phyloP scores from a whole-genome alignment of 495 filamentous ascomycete species.

The Podospora australis region DNA sequence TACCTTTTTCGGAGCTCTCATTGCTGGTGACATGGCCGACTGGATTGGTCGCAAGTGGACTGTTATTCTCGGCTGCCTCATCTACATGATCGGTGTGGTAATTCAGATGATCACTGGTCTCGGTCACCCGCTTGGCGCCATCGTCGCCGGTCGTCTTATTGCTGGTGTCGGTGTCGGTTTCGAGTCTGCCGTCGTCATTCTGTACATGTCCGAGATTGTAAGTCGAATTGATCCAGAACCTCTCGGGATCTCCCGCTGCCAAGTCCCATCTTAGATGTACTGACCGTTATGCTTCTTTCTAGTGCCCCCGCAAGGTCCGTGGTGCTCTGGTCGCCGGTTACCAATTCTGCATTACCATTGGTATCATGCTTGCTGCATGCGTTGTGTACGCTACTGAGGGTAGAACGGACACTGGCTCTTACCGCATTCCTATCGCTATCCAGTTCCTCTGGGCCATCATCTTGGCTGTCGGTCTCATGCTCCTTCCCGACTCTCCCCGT shows the following conservation, averaged over 20 bases:
- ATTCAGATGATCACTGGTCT: constrained; percentile 50
- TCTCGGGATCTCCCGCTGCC: no score
- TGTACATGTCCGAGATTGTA: constrained; percentile 68
- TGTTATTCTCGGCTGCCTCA: constrained; percentile 55
- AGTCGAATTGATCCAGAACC: no score
- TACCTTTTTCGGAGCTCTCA: constrained; percentile 69
- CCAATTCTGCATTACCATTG: constrained; percentile 74
- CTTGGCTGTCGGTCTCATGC: constrained; percentile 51
- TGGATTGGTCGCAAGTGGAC: constrained; percentile 61
- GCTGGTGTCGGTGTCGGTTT: constrained; percentile 70
- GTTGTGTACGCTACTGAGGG: constrained; percentile 64
- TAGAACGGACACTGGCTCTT: constrained; percentile 55
- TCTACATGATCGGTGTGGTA: constrained; percentile 59
- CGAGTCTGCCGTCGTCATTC: constrained; percentile 66
- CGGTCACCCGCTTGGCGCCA: constrained; percentile 38
- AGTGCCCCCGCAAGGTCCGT: constrained; percentile 60
- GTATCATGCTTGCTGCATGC: constrained; percentile 65
- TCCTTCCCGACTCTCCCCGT: constrained; percentile 72
- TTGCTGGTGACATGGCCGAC: constrained; percentile 65
- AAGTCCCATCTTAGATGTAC: background rate
- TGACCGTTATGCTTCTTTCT: background rate
- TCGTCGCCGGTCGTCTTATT: constrained; percentile 64
- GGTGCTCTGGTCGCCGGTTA: constrained; percentile 69
- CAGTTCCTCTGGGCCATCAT: constrained; percentile 67
- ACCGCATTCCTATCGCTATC: constrained; percentile 66